Base-by-base conservation (phyloP, 805 yeast species). In the Millerago galiae region DNA sequence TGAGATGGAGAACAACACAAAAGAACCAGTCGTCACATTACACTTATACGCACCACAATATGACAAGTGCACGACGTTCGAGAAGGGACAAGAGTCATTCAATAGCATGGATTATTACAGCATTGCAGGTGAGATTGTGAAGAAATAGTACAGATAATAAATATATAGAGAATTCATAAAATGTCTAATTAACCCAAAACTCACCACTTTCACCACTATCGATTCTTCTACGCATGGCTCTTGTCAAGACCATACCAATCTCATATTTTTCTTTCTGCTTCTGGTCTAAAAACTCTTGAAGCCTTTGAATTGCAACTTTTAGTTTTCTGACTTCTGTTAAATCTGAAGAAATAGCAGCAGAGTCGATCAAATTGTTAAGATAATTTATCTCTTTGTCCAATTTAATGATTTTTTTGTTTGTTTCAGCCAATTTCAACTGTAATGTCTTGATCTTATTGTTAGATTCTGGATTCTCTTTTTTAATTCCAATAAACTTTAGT, bases 181-280 rank as follows among this genome's bases (percentile, higher is more conserved):
- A 12, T 6, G 13, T 28, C 28, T 27, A 41, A 68, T 31, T 74
- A 67, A 24, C 75, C 78, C 61, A 55, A 41, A 49, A 58, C 39
- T 55, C 55, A 16, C 60, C 71, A 43, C 63, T 59, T 40, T 65
- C 68, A 25, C 72, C 72, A 40, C 66, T 61, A 45, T 67, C 67
- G 26, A 68, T 66, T 43, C 67, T 59, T 37, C 58, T 63, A 51
- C 73, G 61, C 34, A 68, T 52, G 18, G 66, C 65, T 35, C 71
- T 60, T 18, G 71, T 65, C 30, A 69, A 45, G 34, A 56, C 50
- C 6, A 68, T 65, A 13, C 72, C 74, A 4, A 66, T 52, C 33
- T 68, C 74, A 49, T 69, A 68, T 47, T 63, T 65, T 49, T 68
- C 68, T 51, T 68, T 69, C 36, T 60, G 62, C 49, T 69, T 68